Evolutionary conservation across 257 asterid genomes (phyloP).

Genomic region (Capsicum chinense): DNA sequence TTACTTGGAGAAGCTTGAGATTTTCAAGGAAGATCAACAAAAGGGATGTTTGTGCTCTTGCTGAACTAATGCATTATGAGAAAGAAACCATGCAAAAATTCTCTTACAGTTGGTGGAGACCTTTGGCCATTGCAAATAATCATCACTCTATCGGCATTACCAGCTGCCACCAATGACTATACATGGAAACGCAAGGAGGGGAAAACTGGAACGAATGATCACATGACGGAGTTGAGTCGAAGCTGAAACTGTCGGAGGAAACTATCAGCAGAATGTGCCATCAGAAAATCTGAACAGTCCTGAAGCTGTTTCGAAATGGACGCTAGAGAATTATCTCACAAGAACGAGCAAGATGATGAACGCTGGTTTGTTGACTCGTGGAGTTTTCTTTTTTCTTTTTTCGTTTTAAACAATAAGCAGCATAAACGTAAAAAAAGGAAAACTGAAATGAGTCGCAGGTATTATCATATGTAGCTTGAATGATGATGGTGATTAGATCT

Average conservation of each 20-base stretch:
- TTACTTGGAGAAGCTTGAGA: constrained; percentile 9
- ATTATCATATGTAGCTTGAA: constrained; percentile 9
- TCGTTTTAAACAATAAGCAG: not conserved
- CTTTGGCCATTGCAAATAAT: not conserved
- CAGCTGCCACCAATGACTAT: not conserved
- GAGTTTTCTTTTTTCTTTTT: not conserved
- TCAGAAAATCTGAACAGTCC: not conserved
- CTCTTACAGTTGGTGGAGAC: constrained; percentile 26
- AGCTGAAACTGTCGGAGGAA: not conserved
- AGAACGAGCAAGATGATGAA: not conserved
- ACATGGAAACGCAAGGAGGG: not conserved
- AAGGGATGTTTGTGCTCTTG: constrained; percentile 12
- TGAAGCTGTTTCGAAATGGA: not conserved
- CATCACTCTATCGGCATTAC: not conserved
- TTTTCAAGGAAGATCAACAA: constrained; percentile 20
- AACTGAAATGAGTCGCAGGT: not conserved
- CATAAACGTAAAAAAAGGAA: not conserved
- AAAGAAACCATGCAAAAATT: constrained; percentile 1
- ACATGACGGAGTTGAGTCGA: not conserved
- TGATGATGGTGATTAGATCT: constrained; percentile 6
- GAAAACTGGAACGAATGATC: not conserved
- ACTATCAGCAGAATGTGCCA: not conserved
- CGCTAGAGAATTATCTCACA: not conserved
- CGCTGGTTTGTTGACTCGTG: not conserved
- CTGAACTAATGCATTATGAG: constrained; percentile 17